Evolutionary conservation across 352 stramenopile genomes (phyloP).

Genomic region (Phytophthora europaea): DNA sequence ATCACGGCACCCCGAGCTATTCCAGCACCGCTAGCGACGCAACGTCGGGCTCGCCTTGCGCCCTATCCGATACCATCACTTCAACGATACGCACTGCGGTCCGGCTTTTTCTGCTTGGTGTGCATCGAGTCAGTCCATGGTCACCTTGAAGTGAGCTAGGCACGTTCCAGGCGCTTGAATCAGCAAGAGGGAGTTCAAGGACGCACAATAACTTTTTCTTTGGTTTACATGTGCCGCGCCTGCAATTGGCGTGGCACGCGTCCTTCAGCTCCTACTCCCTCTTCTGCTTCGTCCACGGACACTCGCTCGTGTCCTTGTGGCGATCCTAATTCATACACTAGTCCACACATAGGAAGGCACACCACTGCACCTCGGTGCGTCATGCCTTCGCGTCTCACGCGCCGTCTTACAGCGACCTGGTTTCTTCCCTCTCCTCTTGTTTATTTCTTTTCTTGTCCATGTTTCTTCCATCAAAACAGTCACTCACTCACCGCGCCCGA

Average conservation of each 20-base stretch:
- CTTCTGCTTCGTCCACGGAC: constrained; percentile 27
- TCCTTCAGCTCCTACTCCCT: constrained; percentile 14
- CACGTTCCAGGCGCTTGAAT: constrained; percentile 9
- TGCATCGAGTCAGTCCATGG: not conserved
- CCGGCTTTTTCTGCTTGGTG: constrained; percentile 12
- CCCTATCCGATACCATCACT: constrained; percentile 2
- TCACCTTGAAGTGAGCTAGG: constrained; percentile 14
- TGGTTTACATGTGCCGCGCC: constrained; percentile 35
- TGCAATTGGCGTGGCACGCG: constrained; percentile 25
- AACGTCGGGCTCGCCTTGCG: not conserved
- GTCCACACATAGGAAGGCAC: constrained; percentile 36
- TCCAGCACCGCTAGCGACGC: constrained; percentile 1
- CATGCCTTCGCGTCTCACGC: constrained; percentile 20
- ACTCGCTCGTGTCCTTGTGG: constrained; percentile 20
- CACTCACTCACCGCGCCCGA: constrained; percentile 39
- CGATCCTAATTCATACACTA: constrained; percentile 40
- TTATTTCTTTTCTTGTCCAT: constrained; percentile 52
- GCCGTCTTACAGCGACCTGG: constrained; percentile 6
- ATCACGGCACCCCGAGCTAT: constrained; percentile 7
- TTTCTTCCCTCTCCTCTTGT: constrained; percentile 39
- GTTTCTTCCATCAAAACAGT: constrained; percentile 71
- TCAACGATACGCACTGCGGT: constrained; percentile 21
- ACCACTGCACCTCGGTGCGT: not conserved
- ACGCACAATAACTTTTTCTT: constrained; percentile 37
- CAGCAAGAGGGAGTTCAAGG: constrained; percentile 16